Base-by-base conservation (phyloP, 352 stramenopile species). In the Thalassiosira exigua region DNA sequence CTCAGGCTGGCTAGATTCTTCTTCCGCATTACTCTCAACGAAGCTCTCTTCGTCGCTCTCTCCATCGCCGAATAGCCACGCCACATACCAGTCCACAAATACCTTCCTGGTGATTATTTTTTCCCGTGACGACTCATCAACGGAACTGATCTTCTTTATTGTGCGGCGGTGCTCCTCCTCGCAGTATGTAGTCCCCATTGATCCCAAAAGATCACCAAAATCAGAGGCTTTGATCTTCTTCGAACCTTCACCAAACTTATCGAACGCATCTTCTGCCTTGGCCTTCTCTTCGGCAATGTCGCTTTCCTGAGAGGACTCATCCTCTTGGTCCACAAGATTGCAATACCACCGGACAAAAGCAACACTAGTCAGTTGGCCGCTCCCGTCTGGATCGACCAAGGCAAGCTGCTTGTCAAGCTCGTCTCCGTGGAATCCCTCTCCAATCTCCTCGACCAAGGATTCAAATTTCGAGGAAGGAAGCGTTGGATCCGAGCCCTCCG, bases 61-160 rank as follows among this genome's bases (percentile, higher is more conserved):
- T 24, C 87, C 87, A 67, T 85, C 88, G 33, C 81, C 86, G 79
- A 94, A 93, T 41, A 95, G 57, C 88, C 88, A 95, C 17, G 88
- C 76, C 17, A 91, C 74, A 72, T 95, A 95, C 89, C 89, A 95
- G 14, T 62, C 39, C 17, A 93, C n/a, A 73, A 95, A 95, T 9
- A 75, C 80, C 56, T 85, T 61, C 39, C 78, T 54, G 4, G 77
- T 71, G 9, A 94, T 85, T 19, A 75, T 48, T 17, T 70, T 69
- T 0, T 78, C 68, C 17, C 73, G 58, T 14, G 46, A 72, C 29
- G 62, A 46, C 26, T 58, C 22, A 54, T 74, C 61, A 3, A 67
- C 24, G 19, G 29, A 32, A 48, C 67, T 82, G 22, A 87, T 81
- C 62, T 86, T 88, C 54, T 83, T 88, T 27, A 93, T 74, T 4